A percentile compares a stretch with the other conserved stretches of the same genome.
These are phyloP conservation scores for Raphanus hybrid DNA, from an alignment of 441 rosid species.

Conservation along the genomic window DNA sequence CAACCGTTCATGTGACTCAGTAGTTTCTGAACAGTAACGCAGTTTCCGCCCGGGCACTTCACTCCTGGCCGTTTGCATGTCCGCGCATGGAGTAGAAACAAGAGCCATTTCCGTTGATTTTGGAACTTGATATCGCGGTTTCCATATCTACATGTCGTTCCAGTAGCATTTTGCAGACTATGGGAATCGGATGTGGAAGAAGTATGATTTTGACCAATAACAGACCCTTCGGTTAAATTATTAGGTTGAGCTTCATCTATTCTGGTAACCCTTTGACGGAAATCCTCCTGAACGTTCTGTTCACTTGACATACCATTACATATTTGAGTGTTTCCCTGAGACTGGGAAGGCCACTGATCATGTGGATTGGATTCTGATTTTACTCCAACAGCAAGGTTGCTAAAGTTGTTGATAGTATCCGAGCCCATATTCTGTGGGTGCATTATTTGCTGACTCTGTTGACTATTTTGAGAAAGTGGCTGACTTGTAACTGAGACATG, in stretches of 20 bases:
- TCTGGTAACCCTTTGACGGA: conserved; percentile 71
- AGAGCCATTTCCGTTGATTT: conserved; percentile 89
- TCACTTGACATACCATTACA: conserved; percentile 58
- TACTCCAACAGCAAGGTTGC: conserved; percentile 54
- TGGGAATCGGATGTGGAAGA: conserved; percentile 54
- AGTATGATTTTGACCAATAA: conserved; percentile 53
- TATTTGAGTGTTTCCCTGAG: conserved; percentile 58
- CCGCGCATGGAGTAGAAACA: conserved; percentile 91
- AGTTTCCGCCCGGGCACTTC: conserved; percentile 70
- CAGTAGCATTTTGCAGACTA: conserved; percentile 45
- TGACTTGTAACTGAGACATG: conserved; percentile 52
- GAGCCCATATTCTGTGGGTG: conserved; percentile 59
- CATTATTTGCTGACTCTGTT: conserved; percentile 66
- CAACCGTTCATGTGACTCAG: conserved; percentile 86
- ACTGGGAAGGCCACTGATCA: conserved; percentile 68
- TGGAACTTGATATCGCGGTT: conserved; percentile 55
- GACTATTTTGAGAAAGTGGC: conserved; percentile 61
- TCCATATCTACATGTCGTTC: conserved; percentile 57
- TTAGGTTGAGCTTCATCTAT: conserved; percentile 83
- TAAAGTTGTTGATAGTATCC: conserved; percentile 60
- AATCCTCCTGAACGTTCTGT: conserved; percentile 81
- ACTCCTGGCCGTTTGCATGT: conserved; percentile 87
- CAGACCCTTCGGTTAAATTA: conserved; percentile 66
- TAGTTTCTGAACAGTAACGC: conserved; percentile 68
- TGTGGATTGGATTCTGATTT: conserved; percentile 59